Percentiles rank a stretch among this genome's conserved stretches.
These are phyloP conservation scores for Hypoxylon sp. DNA, from an alignment of 2,329 filamentous ascomycete species.

Conservation along the genomic window DNA sequence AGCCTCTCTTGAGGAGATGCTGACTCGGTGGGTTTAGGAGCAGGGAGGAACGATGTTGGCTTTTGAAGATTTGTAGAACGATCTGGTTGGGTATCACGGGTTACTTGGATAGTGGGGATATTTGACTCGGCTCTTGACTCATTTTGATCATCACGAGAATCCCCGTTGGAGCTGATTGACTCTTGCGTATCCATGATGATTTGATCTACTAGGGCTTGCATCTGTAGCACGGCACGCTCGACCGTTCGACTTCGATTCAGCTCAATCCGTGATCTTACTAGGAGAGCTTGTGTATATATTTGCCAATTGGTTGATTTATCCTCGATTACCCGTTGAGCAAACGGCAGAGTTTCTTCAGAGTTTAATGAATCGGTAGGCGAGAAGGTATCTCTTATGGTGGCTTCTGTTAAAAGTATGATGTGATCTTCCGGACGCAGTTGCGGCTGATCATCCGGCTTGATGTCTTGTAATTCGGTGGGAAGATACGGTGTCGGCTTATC, in stretches of 20 bases:
- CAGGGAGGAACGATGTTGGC: slow-evolving; percentile 85
- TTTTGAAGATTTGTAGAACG: slow-evolving; percentile 56
- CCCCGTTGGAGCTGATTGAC: slow-evolving; percentile 51
- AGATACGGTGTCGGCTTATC: slow-evolving; percentile 60
- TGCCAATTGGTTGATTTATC: slow-evolving; percentile 98
- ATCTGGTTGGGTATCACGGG: slow-evolving; percentile 52
- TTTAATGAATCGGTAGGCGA: slow-evolving; percentile 88
- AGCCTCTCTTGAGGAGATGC: slow-evolving; percentile 83
- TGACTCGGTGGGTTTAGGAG: slow-evolving; percentile 80
- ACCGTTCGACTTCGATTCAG: slow-evolving; percentile 88
- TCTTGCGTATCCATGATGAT: slow-evolving; percentile 83
- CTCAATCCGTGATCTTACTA: slow-evolving; percentile 92
- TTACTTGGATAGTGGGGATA: slow-evolving; percentile 65
- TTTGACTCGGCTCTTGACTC: slow-evolving; percentile 49
- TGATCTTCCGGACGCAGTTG: slow-evolving; percentile 87
- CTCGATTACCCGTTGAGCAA: slow-evolving; percentile 87
- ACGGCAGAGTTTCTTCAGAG: slow-evolving; percentile 93
- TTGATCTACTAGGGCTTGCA: slow-evolving; percentile 96
- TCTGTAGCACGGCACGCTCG: slow-evolving; percentile 89
- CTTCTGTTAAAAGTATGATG: slow-evolving; percentile 89
- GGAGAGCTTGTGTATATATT: slow-evolving; percentile 92
- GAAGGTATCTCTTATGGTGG: slow-evolving; percentile 88
- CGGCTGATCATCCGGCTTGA: slow-evolving; percentile 86
- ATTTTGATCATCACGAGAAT: slow-evolving; percentile 38
- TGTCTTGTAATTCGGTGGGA: slow-evolving; percentile 71